These are phyloP conservation scores for Chaetomiaceae sp. DNA, from an alignment of 2,329 filamentous ascomycete species.

Conservation along the genomic window DNA sequence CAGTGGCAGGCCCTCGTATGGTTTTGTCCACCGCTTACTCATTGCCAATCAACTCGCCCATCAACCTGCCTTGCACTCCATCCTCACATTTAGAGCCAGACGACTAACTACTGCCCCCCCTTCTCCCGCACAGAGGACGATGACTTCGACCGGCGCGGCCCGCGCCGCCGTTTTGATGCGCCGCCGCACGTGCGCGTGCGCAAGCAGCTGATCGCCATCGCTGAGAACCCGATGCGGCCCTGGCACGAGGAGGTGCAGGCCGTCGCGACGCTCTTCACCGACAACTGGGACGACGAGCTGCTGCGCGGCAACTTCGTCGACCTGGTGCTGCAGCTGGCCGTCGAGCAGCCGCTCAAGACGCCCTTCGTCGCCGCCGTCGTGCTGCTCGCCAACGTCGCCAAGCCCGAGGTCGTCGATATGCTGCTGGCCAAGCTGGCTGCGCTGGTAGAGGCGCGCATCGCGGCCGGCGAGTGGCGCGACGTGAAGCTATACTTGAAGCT, in stretches of 20 bases:
- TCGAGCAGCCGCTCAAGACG: conserved; percentile 97
- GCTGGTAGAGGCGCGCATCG: conserved; percentile 60
- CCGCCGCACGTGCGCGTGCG: conserved; percentile 66
- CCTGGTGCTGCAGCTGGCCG: conserved; percentile 66
- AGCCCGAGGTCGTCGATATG: conserved; percentile 66
- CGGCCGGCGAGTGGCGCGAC: conserved; percentile 72
- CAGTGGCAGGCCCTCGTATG: no score
- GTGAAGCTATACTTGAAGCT: conserved; percentile 89
- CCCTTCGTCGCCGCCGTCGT: conserved; percentile 85
- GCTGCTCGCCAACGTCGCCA: conserved; percentile 70
- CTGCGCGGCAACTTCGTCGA: conserved; percentile 67
- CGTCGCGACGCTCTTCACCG: conserved; percentile 69
- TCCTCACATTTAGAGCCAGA: not conserved
- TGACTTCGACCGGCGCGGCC: conserved; percentile 66
- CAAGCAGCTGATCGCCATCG: conserved; percentile 71
- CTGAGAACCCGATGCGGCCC: conserved; percentile 71
- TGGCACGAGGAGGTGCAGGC: conserved; percentile 72
- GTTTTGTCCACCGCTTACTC: no score
- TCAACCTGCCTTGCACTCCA: not conserved
- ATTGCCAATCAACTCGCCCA: no score
- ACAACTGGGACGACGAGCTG: conserved; percentile 81
- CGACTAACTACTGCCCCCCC: not conserved
- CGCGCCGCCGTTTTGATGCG: conserved; percentile 57
- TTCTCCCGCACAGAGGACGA: conserved; percentile 49
- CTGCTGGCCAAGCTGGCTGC: conserved; percentile 59